A percentile compares a stretch with the other conserved stretches of the same genome.
These are phyloP conservation scores for Ochromonas danica DNA, from an alignment of 108 stramenopile species.

Conservation along the genomic window DNA sequence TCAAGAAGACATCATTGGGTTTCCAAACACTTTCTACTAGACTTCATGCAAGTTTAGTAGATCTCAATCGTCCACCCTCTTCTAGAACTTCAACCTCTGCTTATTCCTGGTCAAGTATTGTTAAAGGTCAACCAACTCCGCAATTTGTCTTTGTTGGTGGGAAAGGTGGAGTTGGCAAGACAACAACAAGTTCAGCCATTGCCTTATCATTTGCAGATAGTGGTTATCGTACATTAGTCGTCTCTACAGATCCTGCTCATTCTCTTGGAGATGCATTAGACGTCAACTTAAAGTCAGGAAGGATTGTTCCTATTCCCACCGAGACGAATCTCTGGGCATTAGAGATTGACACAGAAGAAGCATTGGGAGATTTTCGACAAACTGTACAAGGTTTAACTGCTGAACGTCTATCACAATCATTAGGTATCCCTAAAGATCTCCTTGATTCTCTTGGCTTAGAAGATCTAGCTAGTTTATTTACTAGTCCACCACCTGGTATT, in stretches of 20 bases:
- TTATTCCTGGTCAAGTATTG: too few species aligned
- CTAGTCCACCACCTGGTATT: slow-evolving; percentile 88
- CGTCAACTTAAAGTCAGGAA: slow-evolving; percentile 40
- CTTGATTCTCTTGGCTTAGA: slow-evolving; percentile 44
- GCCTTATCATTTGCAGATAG: slow-evolving; percentile 73
- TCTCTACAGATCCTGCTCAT: slow-evolving; percentile 97
- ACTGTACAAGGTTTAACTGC: slow-evolving; percentile 36
- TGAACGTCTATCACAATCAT: slow-evolving; percentile 39
- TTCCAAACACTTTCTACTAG: too few species aligned
- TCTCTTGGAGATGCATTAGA: slow-evolving; percentile 80
- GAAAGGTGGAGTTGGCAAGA: slow-evolving; percentile 63
- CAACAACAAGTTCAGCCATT: slow-evolving; percentile 73
- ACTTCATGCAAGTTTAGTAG: too few species aligned
- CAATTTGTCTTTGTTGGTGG: slow-evolving; percentile 55
- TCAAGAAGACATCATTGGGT: too few species aligned
- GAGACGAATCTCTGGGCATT: slow-evolving; percentile 46
- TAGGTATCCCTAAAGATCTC: slow-evolving; percentile 34
- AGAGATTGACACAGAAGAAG: slow-evolving; percentile 45
- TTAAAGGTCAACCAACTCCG: background rate
- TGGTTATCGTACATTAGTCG: slow-evolving; percentile 68
- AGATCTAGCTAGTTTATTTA: slow-evolving; percentile 59
- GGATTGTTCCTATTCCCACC: slow-evolving; percentile 37
- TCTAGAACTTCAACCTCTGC: too few species aligned
- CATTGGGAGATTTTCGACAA: slow-evolving; percentile 1
- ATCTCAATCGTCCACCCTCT: too few species aligned